Evolutionary conservation across 805 yeast genomes (phyloP).

Genomic region (Candida stauntonica): DNA sequence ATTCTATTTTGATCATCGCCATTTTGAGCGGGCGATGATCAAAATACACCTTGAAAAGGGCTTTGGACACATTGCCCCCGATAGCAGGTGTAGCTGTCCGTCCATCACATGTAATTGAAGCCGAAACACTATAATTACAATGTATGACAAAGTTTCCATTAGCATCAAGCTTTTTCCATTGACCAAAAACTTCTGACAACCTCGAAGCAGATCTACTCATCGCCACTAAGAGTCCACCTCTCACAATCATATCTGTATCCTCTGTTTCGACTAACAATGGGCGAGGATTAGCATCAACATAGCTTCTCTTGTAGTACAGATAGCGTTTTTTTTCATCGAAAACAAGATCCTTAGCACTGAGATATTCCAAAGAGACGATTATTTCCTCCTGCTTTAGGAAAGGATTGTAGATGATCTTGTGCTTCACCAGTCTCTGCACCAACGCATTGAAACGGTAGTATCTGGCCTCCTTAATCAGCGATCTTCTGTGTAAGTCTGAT

Average conservation of each 20-base stretch:
- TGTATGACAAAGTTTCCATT: too few relatives aligned
- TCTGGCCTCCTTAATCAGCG: slow-evolving; percentile 63
- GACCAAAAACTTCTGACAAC: background rate
- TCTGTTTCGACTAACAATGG: slow-evolving; percentile 38
- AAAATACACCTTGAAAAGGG: too few relatives aligned
- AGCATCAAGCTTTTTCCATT: too few relatives aligned
- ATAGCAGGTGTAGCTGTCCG: too few relatives aligned
- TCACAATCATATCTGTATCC: slow-evolving; percentile 1
- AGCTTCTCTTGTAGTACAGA: slow-evolving; percentile 41
- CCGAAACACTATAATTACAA: too few relatives aligned
- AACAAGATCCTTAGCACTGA: slow-evolving; percentile 15
- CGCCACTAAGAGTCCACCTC: background rate
- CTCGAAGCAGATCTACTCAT: background rate
- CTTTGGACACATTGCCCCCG: too few relatives aligned
- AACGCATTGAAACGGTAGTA: slow-evolving; percentile 73
- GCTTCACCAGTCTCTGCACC: slow-evolving; percentile 64
- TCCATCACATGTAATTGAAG: too few relatives aligned
- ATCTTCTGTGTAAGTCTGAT: slow-evolving; percentile 50
- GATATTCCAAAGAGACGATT: slow-evolving; percentile 22
- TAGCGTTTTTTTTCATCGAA: slow-evolving; percentile 3
- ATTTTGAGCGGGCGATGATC: too few relatives aligned
- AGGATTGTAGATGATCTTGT: slow-evolving; percentile 48
- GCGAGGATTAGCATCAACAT: slow-evolving; percentile 35
- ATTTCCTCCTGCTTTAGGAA: slow-evolving; percentile 52
- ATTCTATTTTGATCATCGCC: too few relatives aligned